Evolutionary conservation across 495 filamentous ascomycete genomes (phyloP).

Genomic region (Podospora tetraspora): DNA sequence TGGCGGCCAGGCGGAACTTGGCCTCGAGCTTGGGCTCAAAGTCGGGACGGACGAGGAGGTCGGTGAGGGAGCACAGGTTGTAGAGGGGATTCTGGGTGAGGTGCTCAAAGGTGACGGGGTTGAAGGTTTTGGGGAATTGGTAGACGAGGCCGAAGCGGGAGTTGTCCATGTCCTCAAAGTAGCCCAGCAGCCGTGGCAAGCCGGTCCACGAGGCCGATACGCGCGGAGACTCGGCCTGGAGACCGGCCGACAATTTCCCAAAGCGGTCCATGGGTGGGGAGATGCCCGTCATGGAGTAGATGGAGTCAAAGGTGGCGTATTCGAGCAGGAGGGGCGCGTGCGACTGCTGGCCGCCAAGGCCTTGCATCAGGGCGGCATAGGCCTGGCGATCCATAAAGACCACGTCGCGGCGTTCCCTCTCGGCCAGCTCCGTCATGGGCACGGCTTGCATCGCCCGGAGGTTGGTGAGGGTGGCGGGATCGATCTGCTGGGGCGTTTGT

Average conservation of each 20-base stretch:
- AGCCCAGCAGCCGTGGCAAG: conserved; percentile 63
- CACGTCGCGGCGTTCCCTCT: conserved; percentile 37
- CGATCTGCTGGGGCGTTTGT: conserved; percentile 49
- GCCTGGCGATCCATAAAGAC: conserved; percentile 51
- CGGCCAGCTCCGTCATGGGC: conserved; percentile 34
- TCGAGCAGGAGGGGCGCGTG: conserved; percentile 59
- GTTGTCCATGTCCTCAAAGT: conserved; percentile 72
- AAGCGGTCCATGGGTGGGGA: conserved; percentile 58
- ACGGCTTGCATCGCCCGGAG: conserved; percentile 39
- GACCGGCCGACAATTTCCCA: conserved; percentile 54
- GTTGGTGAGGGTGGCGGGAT: conserved; percentile 40
- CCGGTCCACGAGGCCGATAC: conserved; percentile 57
- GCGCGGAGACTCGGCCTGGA: conserved; percentile 52
- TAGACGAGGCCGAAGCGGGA: conserved; percentile 79
- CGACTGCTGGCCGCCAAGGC: conserved; percentile 23
- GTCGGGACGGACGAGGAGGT: conserved; percentile 47
- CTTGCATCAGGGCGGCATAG: conserved; percentile 37
- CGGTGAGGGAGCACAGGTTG: conserved; percentile 44
- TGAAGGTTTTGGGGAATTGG: conserved; percentile 64
- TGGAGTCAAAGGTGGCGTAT: conserved; percentile 58
- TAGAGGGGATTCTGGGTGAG: conserved; percentile 45
- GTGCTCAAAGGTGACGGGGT: conserved; percentile 52
- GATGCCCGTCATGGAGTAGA: conserved; percentile 58
- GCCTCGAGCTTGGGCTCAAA: conserved; percentile 63
- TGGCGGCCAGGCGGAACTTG: conserved; percentile 77